Percentiles rank a stretch among this genome's conserved stretches.
Conservation (phyloP, 495 filamentous ascomycete species). For the Parmelia sp. region DNA sequence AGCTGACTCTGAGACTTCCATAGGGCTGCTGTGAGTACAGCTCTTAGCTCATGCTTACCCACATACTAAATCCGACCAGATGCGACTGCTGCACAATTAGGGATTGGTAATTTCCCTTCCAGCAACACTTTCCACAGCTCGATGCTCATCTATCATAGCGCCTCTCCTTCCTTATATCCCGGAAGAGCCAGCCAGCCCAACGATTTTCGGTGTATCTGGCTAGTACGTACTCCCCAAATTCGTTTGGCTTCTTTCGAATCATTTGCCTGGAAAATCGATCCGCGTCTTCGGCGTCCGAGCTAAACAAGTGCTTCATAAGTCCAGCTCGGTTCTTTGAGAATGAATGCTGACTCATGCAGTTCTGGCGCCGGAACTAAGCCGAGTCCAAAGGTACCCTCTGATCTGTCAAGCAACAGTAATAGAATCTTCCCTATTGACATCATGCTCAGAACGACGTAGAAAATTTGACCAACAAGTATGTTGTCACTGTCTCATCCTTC, state of each 20-base stretch:
- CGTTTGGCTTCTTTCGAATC: neutral
- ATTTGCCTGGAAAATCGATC: neutral
- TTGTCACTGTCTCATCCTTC: constrained; percentile 73
- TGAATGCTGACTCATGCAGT: constrained; percentile 7
- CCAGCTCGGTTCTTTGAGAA: neutral
- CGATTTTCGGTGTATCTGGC: constrained; percentile 86
- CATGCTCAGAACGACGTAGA: constrained; percentile 66
- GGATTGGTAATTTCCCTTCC: constrained; percentile 22
- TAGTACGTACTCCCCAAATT: constrained; percentile 41
- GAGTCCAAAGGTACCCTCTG: constrained; percentile 53
- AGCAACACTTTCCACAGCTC: neutral
- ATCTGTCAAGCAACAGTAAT: neutral
- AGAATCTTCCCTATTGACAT: neutral
- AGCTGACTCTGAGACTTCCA: neutral
- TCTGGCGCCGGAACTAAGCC: constrained; percentile 96
- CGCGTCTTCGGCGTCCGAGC: neutral
- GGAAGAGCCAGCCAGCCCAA: constrained; percentile 54
- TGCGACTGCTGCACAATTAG: constrained; percentile 91
- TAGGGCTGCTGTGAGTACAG: neutral
- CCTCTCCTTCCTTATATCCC: constrained; percentile 68
- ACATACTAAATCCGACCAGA: neutral
- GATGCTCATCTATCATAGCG: constrained; percentile 45
- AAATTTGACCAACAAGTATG: constrained; percentile 67
- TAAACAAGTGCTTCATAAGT: neutral
- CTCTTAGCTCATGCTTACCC: neutral